Evolutionary conservation across 2,329 filamentous ascomycete genomes (phyloP).

Genomic region (Pseudofabraea citricarpa): DNA sequence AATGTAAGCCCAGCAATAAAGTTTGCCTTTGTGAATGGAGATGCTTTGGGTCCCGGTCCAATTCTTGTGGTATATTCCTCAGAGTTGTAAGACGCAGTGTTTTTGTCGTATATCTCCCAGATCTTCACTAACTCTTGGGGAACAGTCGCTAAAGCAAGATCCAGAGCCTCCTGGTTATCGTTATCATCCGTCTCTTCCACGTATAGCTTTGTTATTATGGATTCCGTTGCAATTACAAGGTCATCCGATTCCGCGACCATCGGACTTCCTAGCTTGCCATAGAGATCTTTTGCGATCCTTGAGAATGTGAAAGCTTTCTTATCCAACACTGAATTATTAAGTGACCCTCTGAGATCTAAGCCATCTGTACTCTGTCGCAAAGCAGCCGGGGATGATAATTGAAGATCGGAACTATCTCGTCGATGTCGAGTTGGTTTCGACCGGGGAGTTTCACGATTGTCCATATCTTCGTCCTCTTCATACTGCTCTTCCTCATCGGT

Average conservation of each 20-base stretch:
- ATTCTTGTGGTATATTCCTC: slow-evolving; percentile 56
- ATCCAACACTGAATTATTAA: slow-evolving; percentile 9
- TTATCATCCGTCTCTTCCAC: slow-evolving; percentile 52
- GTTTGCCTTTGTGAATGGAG: slow-evolving; percentile 68
- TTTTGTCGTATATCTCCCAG: slow-evolving; percentile 47
- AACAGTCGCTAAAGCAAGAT: slow-evolving; percentile 50
- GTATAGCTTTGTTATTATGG: slow-evolving; percentile 61
- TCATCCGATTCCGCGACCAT: slow-evolving; percentile 63
- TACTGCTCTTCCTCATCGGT: slow-evolving; percentile 35
- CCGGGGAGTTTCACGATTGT: slow-evolving; percentile 25
- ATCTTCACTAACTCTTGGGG: slow-evolving; percentile 46
- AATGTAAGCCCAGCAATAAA: slow-evolving; percentile 77
- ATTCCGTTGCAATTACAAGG: slow-evolving; percentile 72
- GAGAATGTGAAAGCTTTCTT: slow-evolving; percentile 41
- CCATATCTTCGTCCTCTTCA: slow-evolving; percentile 29
- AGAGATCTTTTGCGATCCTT: slow-evolving; percentile 67
- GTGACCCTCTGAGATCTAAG: slow-evolving; percentile 11
- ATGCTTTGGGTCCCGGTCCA: slow-evolving; percentile 57
- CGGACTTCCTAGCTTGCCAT: slow-evolving; percentile 53
- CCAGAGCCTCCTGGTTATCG: slow-evolving; percentile 51
- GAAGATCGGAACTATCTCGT: slow-evolving; percentile 38
- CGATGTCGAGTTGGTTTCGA: slow-evolving; percentile 20
- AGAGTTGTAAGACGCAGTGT: slow-evolving; percentile 41
- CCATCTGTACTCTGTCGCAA: slow-evolving; percentile 13
- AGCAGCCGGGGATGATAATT: slow-evolving; percentile 22